Conservation (phyloP, 352 stramenopile genomes). For the Stramenopiles sp. region DNA sequence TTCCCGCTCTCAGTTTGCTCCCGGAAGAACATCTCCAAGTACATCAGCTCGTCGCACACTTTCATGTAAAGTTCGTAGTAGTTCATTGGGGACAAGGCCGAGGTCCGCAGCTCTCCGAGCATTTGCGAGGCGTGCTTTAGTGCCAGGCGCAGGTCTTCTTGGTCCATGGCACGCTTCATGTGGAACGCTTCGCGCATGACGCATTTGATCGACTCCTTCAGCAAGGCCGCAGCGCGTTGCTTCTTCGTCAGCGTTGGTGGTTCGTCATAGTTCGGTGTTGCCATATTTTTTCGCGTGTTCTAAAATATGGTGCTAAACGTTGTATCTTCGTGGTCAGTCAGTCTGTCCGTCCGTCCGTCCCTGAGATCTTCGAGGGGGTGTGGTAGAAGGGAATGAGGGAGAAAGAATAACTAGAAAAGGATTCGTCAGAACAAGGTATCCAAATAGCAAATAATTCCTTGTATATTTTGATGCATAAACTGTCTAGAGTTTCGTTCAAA, state of each 20-base stretch:
- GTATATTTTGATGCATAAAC: no score
- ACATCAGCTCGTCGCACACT: slow-evolving; percentile 71
- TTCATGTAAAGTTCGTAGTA: slow-evolving; percentile 97
- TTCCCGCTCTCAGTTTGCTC: slow-evolving; percentile 43
- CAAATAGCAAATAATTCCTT: no score
- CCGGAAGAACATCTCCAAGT: slow-evolving; percentile 79
- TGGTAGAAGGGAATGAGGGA: no score
- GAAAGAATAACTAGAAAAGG: no score
- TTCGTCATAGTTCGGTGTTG: background rate
- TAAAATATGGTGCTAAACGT: no score
- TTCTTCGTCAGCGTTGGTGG: background rate
- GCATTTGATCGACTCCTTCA: slow-evolving; percentile 45
- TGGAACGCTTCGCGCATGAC: slow-evolving; percentile 47
- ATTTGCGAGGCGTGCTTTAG: slow-evolving; percentile 54
- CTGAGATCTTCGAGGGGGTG: no score
- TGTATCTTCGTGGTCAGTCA: no score
- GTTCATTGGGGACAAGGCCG: slow-evolving; percentile 82
- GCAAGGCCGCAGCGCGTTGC: slow-evolving; percentile 26
- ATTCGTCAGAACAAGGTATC: no score
- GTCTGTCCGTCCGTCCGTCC: no score
- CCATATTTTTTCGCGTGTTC: no score
- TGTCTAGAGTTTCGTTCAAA: no score
- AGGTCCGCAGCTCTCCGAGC: slow-evolving; percentile 55
- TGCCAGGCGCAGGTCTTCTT: slow-evolving; percentile 40
- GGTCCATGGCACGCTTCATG: slow-evolving; percentile 49